A percentile compares a stretch with the other conserved stretches of the same genome.
Conservation (phyloP, 106 monocot genomes). For the Phalaenopsis aphrodite region DNA sequence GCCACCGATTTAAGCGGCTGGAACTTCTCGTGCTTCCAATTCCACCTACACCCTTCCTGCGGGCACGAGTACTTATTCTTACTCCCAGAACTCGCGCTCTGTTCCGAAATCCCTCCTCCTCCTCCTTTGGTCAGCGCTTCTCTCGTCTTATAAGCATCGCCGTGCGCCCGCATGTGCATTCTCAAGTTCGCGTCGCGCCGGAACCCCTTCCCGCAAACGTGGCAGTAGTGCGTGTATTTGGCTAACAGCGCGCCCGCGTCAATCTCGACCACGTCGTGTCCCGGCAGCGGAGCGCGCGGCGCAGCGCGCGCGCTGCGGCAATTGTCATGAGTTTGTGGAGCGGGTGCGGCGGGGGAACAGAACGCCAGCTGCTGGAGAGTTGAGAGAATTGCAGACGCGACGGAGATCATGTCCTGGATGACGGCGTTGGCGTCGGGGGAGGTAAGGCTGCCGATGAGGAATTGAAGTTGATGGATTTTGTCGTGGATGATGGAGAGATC, state of each 20-base stretch:
- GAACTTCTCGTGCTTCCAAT: slow-evolving; percentile 61
- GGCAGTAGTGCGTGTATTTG: slow-evolving; percentile 66
- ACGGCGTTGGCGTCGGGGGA: slow-evolving; percentile 23
- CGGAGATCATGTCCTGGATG: slow-evolving; percentile 42
- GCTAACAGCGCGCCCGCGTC: slow-evolving; percentile 50
- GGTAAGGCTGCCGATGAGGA: slow-evolving; percentile 17
- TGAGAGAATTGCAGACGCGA: slow-evolving; percentile 53
- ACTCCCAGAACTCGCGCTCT: background rate
- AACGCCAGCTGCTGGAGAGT: slow-evolving; percentile 32
- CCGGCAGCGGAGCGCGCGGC: background rate
- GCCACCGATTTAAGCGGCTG: slow-evolving; percentile 67
- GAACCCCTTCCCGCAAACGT: slow-evolving; percentile 73
- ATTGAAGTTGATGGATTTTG: slow-evolving; percentile 42
- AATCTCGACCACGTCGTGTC: slow-evolving; percentile 27
- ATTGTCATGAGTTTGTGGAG: background rate
- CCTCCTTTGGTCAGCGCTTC: slow-evolving; percentile 27
- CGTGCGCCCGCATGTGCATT: slow-evolving; percentile 86
- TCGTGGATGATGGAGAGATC: slow-evolving; percentile 38
- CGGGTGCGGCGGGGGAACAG: background rate
- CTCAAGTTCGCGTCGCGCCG: slow-evolving; percentile 68
- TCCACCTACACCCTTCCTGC: slow-evolving; percentile 73
- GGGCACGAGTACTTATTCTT: slow-evolving; percentile 76
- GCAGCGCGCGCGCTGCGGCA: no score
- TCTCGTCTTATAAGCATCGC: slow-evolving; percentile 71
- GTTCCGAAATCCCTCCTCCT: background rate